Evolutionary conservation across 1,284 basidiomycete genomes (phyloP).

Genomic region (Agaricales sp.): DNA sequence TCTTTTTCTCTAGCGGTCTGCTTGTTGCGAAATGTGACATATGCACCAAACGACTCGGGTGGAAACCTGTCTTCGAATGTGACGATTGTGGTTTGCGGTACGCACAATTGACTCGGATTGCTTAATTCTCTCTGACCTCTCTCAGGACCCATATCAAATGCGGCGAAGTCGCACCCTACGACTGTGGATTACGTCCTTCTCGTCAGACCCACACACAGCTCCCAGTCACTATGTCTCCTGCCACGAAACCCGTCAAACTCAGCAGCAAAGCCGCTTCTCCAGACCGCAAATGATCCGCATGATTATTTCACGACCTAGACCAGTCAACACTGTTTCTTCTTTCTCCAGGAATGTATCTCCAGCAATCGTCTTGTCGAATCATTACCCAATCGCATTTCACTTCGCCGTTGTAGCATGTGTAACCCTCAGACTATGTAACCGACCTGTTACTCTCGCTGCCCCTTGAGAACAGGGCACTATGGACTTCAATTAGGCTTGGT

Average conservation of each 20-base stretch:
- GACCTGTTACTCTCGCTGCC: too few species aligned
- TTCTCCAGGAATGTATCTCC: too few species aligned
- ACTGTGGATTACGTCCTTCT: constrained; percentile 52
- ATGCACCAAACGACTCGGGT: constrained; percentile 72
- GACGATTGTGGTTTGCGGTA: constrained; percentile 75
- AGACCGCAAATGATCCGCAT: not conserved
- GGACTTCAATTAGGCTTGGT: too few species aligned
- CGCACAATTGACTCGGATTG: not conserved
- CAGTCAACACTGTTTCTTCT: too few species aligned
- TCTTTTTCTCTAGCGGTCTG: constrained; percentile 63
- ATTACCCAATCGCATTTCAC: too few species aligned
- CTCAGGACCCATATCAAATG: constrained; percentile 73
- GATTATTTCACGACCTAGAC: too few species aligned
- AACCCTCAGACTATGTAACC: too few species aligned
- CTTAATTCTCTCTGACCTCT: constrained; percentile 12
- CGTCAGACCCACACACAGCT: constrained; percentile 11
- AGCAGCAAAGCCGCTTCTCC: not conserved
- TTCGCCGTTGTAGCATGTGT: too few species aligned
- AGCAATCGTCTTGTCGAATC: too few species aligned
- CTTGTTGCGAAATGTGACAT: constrained; percentile 72
- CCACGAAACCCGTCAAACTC: not conserved
- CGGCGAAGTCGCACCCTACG: constrained; percentile 66
- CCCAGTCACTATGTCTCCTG: not conserved
- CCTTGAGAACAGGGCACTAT: too few species aligned
- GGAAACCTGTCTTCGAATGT: constrained; percentile 78